Conservation (phyloP, 2,329 filamentous ascomycete species). For the Fonsecaea monophora region DNA sequence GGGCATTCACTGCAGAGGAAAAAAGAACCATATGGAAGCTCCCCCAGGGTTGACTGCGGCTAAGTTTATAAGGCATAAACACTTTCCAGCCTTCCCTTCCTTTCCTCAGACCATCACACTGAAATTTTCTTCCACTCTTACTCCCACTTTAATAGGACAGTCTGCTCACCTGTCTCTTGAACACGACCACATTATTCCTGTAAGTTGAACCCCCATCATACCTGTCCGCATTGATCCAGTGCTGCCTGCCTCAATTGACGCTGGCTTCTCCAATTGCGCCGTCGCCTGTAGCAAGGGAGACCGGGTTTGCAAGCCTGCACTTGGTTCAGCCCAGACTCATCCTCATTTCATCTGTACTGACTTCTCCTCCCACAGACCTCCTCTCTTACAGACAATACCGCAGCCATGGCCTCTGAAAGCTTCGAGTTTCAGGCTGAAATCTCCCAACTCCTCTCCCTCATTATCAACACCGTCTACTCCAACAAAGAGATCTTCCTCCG, state of each 20-base stretch:
- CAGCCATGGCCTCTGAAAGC: slow-evolving; percentile 84
- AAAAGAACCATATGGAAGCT: slow-evolving; percentile 9
- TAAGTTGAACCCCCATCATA: slow-evolving; percentile 2
- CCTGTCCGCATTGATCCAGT: background rate
- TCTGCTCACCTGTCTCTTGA: slow-evolving; percentile 7
- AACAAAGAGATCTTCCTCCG: slow-evolving; percentile 99
- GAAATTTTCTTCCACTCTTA: slow-evolving; percentile 5
- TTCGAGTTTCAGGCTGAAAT: slow-evolving; percentile 99
- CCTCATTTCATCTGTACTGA: slow-evolving; percentile 19
- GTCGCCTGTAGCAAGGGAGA: background rate
- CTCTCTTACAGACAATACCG: slow-evolving; percentile 42
- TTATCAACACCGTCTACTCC: slow-evolving; percentile 99
- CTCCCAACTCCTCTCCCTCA: slow-evolving; percentile 98
- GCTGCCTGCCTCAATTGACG: background rate
- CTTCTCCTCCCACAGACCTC: slow-evolving; percentile 26
- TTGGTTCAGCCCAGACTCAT: background rate
- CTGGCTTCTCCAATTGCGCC: slow-evolving; percentile 10
- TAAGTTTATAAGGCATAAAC: slow-evolving; percentile 11
- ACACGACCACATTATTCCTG: background rate
- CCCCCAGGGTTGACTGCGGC: slow-evolving; percentile 2
- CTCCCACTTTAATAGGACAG: slow-evolving; percentile 11
- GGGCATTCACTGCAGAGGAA: background rate
- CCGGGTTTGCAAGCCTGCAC: background rate
- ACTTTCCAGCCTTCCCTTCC: slow-evolving; percentile 12
- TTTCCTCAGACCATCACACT: slow-evolving; percentile 9